Evolutionary conservation across 2,329 filamentous ascomycete genomes (phyloP).

Genomic region (Aspergillus tamarii): DNA sequence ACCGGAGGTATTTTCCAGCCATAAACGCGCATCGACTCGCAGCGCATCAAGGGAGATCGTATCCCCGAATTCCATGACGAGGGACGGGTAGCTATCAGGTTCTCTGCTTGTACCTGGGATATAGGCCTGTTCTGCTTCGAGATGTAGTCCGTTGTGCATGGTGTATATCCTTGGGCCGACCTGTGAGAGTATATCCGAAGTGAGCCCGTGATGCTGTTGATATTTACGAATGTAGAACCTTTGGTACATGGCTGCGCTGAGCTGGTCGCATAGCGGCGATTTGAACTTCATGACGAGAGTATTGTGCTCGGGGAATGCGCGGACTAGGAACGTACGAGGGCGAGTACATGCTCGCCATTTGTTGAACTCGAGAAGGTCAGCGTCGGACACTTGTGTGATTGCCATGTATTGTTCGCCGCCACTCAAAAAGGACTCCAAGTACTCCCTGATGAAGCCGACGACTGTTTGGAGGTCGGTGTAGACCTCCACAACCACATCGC

Average conservation of each 20-base stretch:
- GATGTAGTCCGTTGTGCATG: background rate
- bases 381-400: background rate
- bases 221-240: background rate
- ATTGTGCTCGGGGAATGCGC: background rate
- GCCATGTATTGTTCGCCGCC: background rate
- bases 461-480: background rate
- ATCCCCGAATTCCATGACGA: background rate
- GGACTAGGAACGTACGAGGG: background rate
- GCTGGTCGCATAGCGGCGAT: background rate
- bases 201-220: background rate
- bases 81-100: background rate
- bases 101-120: background rate
- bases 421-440: background rate
- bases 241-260: background rate
- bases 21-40: background rate
- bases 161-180: background rate
- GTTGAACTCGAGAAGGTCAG: background rate
- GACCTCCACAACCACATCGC: background rate
- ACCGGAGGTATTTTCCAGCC: background rate
- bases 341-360: background rate
- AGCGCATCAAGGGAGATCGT: background rate
- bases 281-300: background rate
- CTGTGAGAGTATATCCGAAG: background rate
- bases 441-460: background rate
- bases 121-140: background rate